Base-by-base conservation (phyloP, 208 protist genomes). In the Trypanosoma lewisi region DNA sequence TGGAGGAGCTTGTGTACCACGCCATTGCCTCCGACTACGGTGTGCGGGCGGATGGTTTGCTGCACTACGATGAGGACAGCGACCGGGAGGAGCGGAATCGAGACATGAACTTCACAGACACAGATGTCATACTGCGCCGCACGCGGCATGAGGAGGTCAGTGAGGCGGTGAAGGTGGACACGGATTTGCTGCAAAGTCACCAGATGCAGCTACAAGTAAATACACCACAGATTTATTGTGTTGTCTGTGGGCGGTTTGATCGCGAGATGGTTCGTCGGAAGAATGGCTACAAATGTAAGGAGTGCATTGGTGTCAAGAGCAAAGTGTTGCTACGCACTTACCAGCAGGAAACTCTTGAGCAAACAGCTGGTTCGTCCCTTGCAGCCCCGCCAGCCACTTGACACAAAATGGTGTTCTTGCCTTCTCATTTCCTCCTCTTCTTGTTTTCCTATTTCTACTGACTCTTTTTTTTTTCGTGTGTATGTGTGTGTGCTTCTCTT, bases 211-310 rank as follows among this genome's bases (percentile, higher is more conserved):
- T 41, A 23, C 50, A 63, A 48, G 49, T 47, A 42, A 73, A 56
- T 33, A 69, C 80, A 0, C 82, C 85, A 19, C 75, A 80, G 37
- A 82, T 87, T 19, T 92, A 88, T 70, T 92, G 85, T 50, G 85
- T 92, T 17, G 85, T 92, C 53, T 92, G 85, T 58, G 82, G 85
- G 44, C 82, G 85, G 33, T 89, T 87, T 55, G 85, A 92, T 37
- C 73, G 82, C 17, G 82, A 92, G 51, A 87, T 92, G 82, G 82
- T 89, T 47, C 68, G 77, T 19, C 82, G 85, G 12, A 73, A 75
- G 37, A 87, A 85, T 64, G 85, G 85, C 1, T 89, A 86, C 71
- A 92, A 92, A 68, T 92, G 85, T 53, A 78, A 75, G 51, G 82
- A 89, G 57, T 92, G 85, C 44, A 79, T 92, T 30, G 85, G 85